These are phyloP conservation scores for Mycosarcoma mackinlayi DNA, from an alignment of 1,284 basidiomycete species.

Conservation along the genomic window DNA sequence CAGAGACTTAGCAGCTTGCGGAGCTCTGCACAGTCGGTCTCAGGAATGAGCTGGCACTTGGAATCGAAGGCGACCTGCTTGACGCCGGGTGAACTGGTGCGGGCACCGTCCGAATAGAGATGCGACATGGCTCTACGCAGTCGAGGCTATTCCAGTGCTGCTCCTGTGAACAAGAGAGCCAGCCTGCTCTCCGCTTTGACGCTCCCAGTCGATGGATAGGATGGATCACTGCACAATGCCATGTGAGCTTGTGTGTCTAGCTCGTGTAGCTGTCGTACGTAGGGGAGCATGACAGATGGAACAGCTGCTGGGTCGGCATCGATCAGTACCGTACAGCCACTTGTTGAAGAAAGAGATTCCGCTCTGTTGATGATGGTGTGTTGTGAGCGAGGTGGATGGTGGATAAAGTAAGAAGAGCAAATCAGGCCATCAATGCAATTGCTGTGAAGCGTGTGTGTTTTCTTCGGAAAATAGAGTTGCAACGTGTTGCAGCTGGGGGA, in stretches of 20 bases:
- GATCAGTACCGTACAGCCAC: no score
- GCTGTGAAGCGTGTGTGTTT: no score
- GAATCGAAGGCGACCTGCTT: slow-evolving; percentile 41
- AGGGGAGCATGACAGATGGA: no score
- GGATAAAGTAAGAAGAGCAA: background rate
- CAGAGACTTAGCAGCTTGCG: slow-evolving; percentile 40
- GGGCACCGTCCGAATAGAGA: background rate
- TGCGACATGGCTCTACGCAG: slow-evolving; percentile 14
- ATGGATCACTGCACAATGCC: no score
- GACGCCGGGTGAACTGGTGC: slow-evolving; percentile 17
- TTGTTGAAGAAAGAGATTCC: no score
- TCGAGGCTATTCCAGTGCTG: background rate
- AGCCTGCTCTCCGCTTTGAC: background rate
- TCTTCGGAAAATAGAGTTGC: background rate
- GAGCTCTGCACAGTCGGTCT: slow-evolving; percentile 37
- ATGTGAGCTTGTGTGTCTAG: no score
- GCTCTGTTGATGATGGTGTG: no score
- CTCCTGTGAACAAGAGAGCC: no score
- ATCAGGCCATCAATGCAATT: background rate
- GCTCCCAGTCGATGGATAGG: no score
- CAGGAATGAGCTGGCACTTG: slow-evolving; percentile 46
- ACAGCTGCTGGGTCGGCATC: no score
- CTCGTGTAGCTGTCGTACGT: no score
- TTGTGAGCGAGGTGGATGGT: background rate
- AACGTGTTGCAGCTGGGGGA: no score